Evolutionary conservation across 129 eudicot species (phyloP).

Genomic region (Artemisia annua): DNA sequence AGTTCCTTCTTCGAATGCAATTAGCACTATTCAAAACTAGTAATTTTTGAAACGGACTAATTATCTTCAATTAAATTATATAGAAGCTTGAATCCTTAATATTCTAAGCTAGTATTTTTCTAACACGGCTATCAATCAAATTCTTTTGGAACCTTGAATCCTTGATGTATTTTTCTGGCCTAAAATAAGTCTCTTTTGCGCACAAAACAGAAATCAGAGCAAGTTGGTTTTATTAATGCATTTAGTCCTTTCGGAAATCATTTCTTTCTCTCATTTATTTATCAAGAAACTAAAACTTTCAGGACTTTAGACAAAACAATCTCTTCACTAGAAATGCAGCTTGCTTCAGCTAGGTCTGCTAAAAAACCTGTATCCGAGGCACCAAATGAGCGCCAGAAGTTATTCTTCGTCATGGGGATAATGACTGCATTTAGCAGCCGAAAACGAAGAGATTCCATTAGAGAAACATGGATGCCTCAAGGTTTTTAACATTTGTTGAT

Average conservation of each 20-base stretch:
- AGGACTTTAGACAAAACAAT: slow-evolving; percentile 79
- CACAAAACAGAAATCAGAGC: too few species aligned
- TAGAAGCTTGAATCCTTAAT: too few species aligned
- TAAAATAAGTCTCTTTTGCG: too few species aligned
- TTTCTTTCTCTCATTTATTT: slow-evolving; percentile 4
- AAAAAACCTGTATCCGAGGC: slow-evolving; percentile 28
- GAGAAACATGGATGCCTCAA: slow-evolving; percentile 96
- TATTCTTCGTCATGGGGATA: slow-evolving; percentile 85
- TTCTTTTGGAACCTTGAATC: too few species aligned
- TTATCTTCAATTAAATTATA: too few species aligned
- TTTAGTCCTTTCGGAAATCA: background rate
- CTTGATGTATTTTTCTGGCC: too few species aligned
- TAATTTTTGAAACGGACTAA: background rate
- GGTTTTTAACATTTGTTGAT: slow-evolving; percentile 38
- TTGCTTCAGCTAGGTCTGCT: slow-evolving; percentile 69
- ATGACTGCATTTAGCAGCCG: slow-evolving; percentile 92
- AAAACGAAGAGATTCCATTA: slow-evolving; percentile 83
- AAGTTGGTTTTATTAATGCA: too few species aligned
- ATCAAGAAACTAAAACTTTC: slow-evolving; percentile 33
- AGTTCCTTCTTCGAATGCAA: slow-evolving; percentile 17
- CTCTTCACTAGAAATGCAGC: slow-evolving; percentile 74
- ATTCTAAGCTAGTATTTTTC: too few species aligned
- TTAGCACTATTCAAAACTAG: slow-evolving; percentile 8
- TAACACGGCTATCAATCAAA: too few species aligned
- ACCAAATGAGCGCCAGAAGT: slow-evolving; percentile 49